Evolutionary conservation across 306 rosid species (phyloP).

Genomic region (Glycine latifolia): DNA sequence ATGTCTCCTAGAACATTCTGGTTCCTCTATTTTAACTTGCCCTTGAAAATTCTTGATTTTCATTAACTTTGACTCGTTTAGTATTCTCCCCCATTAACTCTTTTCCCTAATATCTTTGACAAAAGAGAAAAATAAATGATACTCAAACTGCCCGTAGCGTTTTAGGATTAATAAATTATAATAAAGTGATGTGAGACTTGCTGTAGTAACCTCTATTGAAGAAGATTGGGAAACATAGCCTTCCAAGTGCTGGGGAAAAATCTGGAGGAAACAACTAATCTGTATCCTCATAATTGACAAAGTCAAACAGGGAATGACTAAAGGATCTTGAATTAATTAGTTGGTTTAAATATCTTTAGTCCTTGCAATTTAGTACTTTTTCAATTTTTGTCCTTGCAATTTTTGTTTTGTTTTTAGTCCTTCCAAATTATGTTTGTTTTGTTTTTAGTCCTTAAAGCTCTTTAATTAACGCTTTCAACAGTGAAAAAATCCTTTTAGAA

Average conservation of each 20-base stretch:
- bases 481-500: too few relatives aligned
- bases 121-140: too few relatives aligned
- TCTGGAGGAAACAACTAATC: constrained; percentile 4
- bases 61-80: not conserved
- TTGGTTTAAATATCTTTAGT: too few relatives aligned
- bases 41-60: not conserved
- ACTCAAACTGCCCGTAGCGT: not conserved
- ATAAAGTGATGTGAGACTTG: not conserved
- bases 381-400: too few relatives aligned
- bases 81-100: too few relatives aligned
- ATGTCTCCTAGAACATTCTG: constrained; percentile 16
- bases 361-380: too few relatives aligned
- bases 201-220: not conserved
- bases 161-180: not conserved
- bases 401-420: too few relatives aligned
- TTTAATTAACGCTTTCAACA: too few relatives aligned
- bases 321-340: too few relatives aligned
- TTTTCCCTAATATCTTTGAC: too few relatives aligned
- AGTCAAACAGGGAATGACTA: constrained; percentile 11
- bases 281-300: constrained; percentile 11
- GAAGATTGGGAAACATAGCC: not conserved
- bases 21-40: not conserved
- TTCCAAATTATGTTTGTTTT: too few relatives aligned
- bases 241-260: not conserved
- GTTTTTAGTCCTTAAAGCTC: too few relatives aligned